Evolutionary conservation across 169 alveolate species (phyloP).

Genomic region (Eimeria acervulina): DNA sequence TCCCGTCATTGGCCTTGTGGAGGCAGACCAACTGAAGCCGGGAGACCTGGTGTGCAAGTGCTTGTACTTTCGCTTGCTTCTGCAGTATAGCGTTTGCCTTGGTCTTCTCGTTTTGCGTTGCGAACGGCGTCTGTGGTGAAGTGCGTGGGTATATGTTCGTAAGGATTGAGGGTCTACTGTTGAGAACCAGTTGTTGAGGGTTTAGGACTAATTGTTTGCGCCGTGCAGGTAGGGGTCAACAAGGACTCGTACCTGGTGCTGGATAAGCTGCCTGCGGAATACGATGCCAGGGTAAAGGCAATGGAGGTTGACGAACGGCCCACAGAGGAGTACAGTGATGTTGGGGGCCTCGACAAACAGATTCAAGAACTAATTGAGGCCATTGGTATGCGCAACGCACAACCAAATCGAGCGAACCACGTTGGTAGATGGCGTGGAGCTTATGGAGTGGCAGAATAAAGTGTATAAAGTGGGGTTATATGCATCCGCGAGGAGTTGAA

Average conservation of each 20-base stretch:
- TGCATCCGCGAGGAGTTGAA: neutral
- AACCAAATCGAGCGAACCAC: neutral
- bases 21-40: constrained; percentile 95
- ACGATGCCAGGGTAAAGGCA: constrained; percentile 99
- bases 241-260: constrained; percentile 98
- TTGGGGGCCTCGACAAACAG: constrained; percentile 99
- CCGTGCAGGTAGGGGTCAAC: constrained; percentile 99
- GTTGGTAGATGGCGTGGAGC: neutral
- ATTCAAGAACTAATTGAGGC: constrained; percentile 99
- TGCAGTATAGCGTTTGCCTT: neutral
- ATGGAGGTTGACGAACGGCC: constrained; percentile 99
- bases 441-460: neutral
- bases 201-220: constrained; percentile 73
- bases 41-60: constrained; percentile 76
- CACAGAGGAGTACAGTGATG: constrained; percentile 99
- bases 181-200: neutral
- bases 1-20: constrained; percentile 99
- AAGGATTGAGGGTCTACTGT: neutral
- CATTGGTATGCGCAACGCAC: constrained; percentile 84
- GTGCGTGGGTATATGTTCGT: neutral
- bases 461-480: neutral
- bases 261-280: constrained; percentile 99
- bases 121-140: neutral
- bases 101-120: neutral
- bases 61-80: neutral